Evolutionary conservation across 257 asterid genomes (phyloP), one percentile per base, ranked within the genome.

Genomic region (Haberlea rhodopensis): DNA sequence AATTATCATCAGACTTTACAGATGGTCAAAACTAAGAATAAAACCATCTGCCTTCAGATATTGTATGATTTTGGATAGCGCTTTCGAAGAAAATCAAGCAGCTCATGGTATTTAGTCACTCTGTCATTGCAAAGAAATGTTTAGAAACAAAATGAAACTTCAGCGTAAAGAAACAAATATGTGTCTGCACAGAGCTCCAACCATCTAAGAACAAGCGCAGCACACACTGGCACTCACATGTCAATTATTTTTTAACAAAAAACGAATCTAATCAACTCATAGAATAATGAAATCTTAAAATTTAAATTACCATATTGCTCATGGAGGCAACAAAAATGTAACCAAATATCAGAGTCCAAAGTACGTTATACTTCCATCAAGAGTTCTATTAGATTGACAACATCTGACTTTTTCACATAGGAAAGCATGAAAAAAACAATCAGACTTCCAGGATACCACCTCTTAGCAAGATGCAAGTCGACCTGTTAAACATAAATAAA

Each of bases 281-380:
- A 53, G 56, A 54, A 53, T 25, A 25, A 5, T n/a, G 24, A 69
- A 26, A 4, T 52, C 21, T 22, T 26, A 16, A 61, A 37, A 34
- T 3, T 31, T 25, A 52, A 51, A 67, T 52, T 62, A 77, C 82
- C 80, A 80, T 71, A 65, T 68, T 77, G 67, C 78, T 62, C 76
- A 71, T 63, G 68, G 31, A 13, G 71, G 29, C 43, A 62, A 46
- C 25, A 37, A 6, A 43, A 32, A 20, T 71, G 54, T 25, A 70
- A 71, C 32, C 25, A 25, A 60, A 43, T 32, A 29, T 52, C 60
- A 22, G 65, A 46, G 40, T 65, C 63, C 49, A 26, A 55, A 34
- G 20, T 37, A 64, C 40, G 46, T 43, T 29, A 60, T 28, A 40
- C 24, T 72, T 55, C 77, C 70, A 19, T 55, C 53, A 26, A 62